Evolutionary conservation across 768 basidiomycete species (phyloP), one percentile per base, ranked within the genome.

Genomic region (Amanita exitialis): DNA sequence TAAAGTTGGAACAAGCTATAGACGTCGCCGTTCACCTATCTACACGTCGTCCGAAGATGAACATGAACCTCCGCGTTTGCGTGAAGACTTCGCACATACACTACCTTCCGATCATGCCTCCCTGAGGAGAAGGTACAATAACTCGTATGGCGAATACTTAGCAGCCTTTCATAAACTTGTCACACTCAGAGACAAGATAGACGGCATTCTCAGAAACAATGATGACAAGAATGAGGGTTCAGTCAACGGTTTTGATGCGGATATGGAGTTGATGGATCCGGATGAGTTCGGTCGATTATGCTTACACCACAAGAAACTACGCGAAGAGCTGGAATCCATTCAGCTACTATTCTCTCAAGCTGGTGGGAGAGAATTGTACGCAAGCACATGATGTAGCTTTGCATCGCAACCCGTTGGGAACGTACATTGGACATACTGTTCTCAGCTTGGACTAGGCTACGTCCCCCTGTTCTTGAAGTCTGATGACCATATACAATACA

Each of bases 281-380:
- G 78, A 82, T 30, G 81, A 79, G 13, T 54, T 83, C 52, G 57
- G 63, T 47, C 69, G 67, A 49, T 58, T 83, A 21, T 69, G 64
- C 47, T 57, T 58, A 7, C 71, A 75, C 7, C 71, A 81, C 58
- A 66, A 69, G 53, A 66, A 66, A 38, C 67, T 75, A 54, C 68
- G 71, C 57, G 70, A 69, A n/a, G 82, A 84, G 57, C 58, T 86
- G 34, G 70, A 76, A 58, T 67, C 60, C 47, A 79, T 85, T 44
- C 70, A 34, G 28, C 48, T 28, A 27, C 27, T 50, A 42, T 41
- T 42, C 28, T 41, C 41, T 30, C 47, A 38, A 28, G 25, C 15
- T 25, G 36, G 36, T 8, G 47, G 35, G 36, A 48, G 47, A 18
- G 47, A 28, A 9, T 48, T 48, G 21, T 48, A 36, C 9, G 13